Percentiles rank a stretch among this genome's conserved stretches.
phyloP scores from a whole-genome alignment of 2,329 filamentous ascomycete species.

The Ascochyta clinopodiicola region DNA sequence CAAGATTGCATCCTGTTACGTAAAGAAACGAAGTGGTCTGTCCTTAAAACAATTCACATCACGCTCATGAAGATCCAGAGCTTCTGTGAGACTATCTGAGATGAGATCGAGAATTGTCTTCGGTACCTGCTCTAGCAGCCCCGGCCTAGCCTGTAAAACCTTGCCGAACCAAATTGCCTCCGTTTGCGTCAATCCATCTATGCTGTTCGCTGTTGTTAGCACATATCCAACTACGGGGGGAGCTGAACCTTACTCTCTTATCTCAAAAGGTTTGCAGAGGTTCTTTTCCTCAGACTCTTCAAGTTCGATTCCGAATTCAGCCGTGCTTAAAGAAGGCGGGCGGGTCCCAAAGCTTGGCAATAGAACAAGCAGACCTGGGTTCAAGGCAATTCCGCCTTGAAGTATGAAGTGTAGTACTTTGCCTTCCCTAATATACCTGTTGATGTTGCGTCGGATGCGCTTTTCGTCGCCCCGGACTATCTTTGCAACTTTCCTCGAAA shows the following conservation, averaged over 20 bases:
- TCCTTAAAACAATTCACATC: too few species aligned
- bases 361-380: neutral
- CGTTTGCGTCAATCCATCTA: neutral
- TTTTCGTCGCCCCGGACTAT: neutral
- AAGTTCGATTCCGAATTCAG: neutral
- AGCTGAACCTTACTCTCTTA: too few species aligned
- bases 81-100: neutral
- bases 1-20: too few species aligned
- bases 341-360: neutral
- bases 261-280: too few species aligned
- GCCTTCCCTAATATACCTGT: neutral
- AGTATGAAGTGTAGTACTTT: neutral
- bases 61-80: too few species aligned
- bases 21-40: too few species aligned
- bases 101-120: neutral
- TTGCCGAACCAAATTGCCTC: neutral
- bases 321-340: neutral
- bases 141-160: neutral
- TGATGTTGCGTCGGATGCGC: neutral
- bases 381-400: neutral
- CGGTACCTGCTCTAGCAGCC: neutral
- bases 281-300: neutral
- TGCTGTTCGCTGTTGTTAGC: too few species aligned
- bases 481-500: neutral
- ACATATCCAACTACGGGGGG: too few species aligned